Evolutionary conservation across 1,139 yeast genomes (phyloP).

Genomic region (Arxiozyma telluris): DNA sequence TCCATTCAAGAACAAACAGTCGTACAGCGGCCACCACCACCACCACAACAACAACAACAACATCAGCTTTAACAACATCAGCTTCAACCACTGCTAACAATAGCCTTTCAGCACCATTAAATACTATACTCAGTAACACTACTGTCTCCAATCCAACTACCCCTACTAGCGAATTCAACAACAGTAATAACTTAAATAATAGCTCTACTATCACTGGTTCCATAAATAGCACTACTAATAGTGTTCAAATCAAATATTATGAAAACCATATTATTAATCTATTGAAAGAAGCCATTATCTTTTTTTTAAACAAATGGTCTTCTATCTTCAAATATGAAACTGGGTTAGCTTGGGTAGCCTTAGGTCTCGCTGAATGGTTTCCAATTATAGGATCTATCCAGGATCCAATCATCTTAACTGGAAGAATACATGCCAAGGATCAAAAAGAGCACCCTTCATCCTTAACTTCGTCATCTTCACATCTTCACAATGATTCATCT

Average conservation of each 20-base stretch:
- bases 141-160: neutral
- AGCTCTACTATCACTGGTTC: neutral
- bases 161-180: neutral
- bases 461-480: neutral
- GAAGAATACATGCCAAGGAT: conserved; percentile 21
- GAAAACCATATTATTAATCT: conserved; percentile 49
- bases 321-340: conserved; percentile 66
- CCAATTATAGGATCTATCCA: conserved; percentile 33
- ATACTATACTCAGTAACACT: neutral
- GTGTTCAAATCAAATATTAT: conserved; percentile 4
- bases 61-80: no score
- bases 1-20: conserved; percentile 16
- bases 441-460: neutral
- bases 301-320: conserved; percentile 73
- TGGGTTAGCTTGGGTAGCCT: conserved; percentile 79
- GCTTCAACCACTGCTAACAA: neutral
- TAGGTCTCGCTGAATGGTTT: conserved; percentile 83
- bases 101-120: neutral
- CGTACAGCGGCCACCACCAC: conserved; percentile 8
- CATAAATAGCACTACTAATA: neutral
- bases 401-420: conserved; percentile 19
- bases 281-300: conserved; percentile 52
- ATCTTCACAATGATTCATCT: neutral
- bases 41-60: neutral
- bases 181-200: neutral